Evolutionary conservation across 2,329 filamentous ascomycete species (phyloP), one percentile per base, ranked within the genome.

Genomic region (Magnaporthales sp.): DNA sequence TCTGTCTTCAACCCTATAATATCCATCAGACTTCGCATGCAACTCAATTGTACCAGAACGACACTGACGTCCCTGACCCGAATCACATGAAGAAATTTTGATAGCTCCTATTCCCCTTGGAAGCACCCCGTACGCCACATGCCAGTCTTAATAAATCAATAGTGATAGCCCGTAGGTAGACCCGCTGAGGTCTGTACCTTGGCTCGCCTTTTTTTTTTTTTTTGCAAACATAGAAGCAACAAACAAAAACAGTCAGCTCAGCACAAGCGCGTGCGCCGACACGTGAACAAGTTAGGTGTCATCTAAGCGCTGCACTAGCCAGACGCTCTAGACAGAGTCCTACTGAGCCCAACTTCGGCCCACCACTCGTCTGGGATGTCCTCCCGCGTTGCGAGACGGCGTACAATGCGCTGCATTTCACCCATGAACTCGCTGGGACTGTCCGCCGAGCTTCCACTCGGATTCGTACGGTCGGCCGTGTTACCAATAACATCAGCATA

Each of bases 331-430:
- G 79, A 76, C 66, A 86, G 77, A 15, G 82, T 88, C 69, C 88
- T 84, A 72, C 82, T 88, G 69, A 91, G 81, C 58, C 89, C 89
- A 67, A 84, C 88, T 72, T 86, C 84, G 67, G 86, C 86, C 92
- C 92, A 96, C 87, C 90, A 93, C 70, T 92, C 88, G 68, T 95
- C 91, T 0, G 91, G 90, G 66, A 95, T 89, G 71, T 93, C 90
- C 73, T 91, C 85, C 27, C 91, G 81, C 22, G 85, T 83, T 38
- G 89, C 86, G 66, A 96, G 81, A 60, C 86, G 84, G 70, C 89
- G 86, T 46, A 95, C 82, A 62, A 96, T 89, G 64, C 83, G 83
- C 71, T 91, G 89, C 84, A 93, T 89, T 62, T 88, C 86, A 26
- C 85, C 82, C 9, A 74, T 70, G 22, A 72, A 72, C 67, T 78